Percentiles rank a stretch among this genome's conserved stretches.
Evolutionary conservation across 164 flowering plant genomes (phyloP).

Genomic region (Saururus chinensis): DNA sequence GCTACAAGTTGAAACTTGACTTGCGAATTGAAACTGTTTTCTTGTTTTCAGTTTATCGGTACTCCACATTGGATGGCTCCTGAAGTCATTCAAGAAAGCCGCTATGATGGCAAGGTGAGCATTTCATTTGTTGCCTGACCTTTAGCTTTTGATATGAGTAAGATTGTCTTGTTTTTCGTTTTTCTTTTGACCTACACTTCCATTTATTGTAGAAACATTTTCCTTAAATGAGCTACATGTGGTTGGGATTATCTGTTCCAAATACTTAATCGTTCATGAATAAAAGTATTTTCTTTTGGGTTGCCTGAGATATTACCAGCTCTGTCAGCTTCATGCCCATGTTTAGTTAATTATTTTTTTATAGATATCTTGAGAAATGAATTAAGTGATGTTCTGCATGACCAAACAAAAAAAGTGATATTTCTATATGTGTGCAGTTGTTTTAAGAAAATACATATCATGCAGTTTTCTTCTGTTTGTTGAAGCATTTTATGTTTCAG

Average conservation of each 20-base stretch:
- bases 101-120: constrained; percentile 97
- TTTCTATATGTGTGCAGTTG: not conserved
- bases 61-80: constrained; percentile 99
- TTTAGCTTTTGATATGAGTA: no score
- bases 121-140: constrained; percentile 1
- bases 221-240: not conserved
- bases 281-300: no score
- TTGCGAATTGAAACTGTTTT: not conserved
- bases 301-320: no score
- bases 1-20: not conserved
- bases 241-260: not conserved
- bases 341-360: no score
- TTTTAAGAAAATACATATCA: not conserved
- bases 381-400: no score
- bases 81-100: constrained; percentile 98
- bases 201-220: not conserved
- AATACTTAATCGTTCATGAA: no score
- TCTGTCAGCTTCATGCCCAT: no score
- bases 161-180: not conserved
- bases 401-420: no score
- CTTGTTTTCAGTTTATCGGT: constrained; percentile 69
- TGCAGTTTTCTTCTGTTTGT: not conserved
- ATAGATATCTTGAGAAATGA: no score
- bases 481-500: not conserved
- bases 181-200: not conserved